These are phyloP conservation scores for Trichoderma sp. DNA, from an alignment of 2,329 filamentous ascomycete genomes.

Conservation along the genomic window DNA sequence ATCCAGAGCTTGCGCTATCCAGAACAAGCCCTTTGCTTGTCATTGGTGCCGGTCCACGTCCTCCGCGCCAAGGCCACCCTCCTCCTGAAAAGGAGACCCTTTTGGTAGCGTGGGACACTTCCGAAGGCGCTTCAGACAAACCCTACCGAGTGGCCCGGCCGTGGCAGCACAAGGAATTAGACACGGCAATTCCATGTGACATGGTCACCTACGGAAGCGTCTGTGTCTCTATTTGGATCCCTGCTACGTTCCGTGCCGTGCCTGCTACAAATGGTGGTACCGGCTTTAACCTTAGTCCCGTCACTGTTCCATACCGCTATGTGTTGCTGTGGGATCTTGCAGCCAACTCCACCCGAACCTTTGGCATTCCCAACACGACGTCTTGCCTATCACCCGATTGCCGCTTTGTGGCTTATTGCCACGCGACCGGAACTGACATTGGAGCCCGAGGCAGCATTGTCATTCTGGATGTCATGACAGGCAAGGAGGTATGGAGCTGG, in stretches of 20 bases:
- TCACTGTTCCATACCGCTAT: slow-evolving; percentile 35
- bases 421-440: slow-evolving; percentile 36
- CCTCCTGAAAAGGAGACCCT: slow-evolving; percentile 42
- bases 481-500: slow-evolving; percentile 42
- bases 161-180: slow-evolving; percentile 42
- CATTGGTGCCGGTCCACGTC: slow-evolving; percentile 42
- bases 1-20: slow-evolving; percentile 44
- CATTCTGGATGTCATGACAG: slow-evolving; percentile 42
- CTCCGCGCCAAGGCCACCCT: slow-evolving; percentile 40
- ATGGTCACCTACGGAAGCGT: slow-evolving; percentile 42
- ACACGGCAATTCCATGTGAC: slow-evolving; percentile 41
- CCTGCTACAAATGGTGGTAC: slow-evolving; percentile 31
- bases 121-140: slow-evolving; percentile 31
- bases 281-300: slow-evolving; percentile 39
- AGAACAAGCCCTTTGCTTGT: slow-evolving; percentile 42
- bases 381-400: slow-evolving; percentile 45
- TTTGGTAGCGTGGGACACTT: slow-evolving; percentile 43
- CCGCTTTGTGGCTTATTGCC: slow-evolving; percentile 43
- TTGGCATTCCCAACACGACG: slow-evolving; percentile 42
- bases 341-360: slow-evolving; percentile 39
- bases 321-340: slow-evolving; percentile 45
- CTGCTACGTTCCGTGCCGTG: slow-evolving; percentile 39
- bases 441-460: slow-evolving; percentile 38
- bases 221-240: slow-evolving; percentile 45
- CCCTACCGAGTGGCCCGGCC: slow-evolving; percentile 41